Evolutionary conservation across 108 stramenopile genomes (phyloP).

Genomic region (Parietichytrium sp.): DNA sequence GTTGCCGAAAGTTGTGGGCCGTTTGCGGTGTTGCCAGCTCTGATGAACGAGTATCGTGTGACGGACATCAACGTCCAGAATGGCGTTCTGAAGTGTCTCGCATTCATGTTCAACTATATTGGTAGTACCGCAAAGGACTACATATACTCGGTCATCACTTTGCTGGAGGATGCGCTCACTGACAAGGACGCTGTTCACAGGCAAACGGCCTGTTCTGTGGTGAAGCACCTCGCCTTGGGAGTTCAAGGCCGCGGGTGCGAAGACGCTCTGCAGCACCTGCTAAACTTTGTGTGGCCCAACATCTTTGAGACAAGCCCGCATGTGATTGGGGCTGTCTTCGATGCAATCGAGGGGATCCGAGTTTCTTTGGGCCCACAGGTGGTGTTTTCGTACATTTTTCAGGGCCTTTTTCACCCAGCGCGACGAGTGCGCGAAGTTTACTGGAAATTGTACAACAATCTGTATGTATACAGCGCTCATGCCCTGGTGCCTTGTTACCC

Average conservation of each 20-base stretch:
- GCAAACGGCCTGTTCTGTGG: conserved; percentile 93
- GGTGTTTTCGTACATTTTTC: conserved; percentile 84
- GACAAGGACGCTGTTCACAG: conserved; percentile 97
- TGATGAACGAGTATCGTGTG: conserved; percentile 98
- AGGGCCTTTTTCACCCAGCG: conserved; percentile 97
- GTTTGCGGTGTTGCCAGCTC: conserved; percentile 95
- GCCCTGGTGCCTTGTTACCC: conserved; percentile 91
- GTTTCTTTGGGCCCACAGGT: conserved; percentile 86
- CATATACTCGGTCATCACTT: conserved; percentile 91
- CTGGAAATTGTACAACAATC: conserved; percentile 96
- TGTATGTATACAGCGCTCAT: conserved; percentile 92
- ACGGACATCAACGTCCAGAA: conserved; percentile 99
- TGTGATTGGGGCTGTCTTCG: conserved; percentile 94
- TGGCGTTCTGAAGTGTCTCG: conserved; percentile 96
- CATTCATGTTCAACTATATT: conserved; percentile 99
- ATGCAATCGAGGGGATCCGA: conserved; percentile 93
- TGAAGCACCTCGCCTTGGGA: conserved; percentile 94
- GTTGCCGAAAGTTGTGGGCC: conserved; percentile 98
- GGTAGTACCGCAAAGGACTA: conserved; percentile 99
- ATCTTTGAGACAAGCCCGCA: conserved; percentile 96
- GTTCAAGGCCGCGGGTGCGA: conserved; percentile 94
- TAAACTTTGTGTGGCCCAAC: conserved; percentile 98
- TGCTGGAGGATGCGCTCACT: conserved; percentile 98
- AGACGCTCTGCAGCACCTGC: conserved; percentile 89
- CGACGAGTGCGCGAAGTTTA: conserved; percentile 94